phyloP scores from a whole-genome alignment of 2,329 filamentous ascomycete species.

The Mycocentrospora acerina region DNA sequence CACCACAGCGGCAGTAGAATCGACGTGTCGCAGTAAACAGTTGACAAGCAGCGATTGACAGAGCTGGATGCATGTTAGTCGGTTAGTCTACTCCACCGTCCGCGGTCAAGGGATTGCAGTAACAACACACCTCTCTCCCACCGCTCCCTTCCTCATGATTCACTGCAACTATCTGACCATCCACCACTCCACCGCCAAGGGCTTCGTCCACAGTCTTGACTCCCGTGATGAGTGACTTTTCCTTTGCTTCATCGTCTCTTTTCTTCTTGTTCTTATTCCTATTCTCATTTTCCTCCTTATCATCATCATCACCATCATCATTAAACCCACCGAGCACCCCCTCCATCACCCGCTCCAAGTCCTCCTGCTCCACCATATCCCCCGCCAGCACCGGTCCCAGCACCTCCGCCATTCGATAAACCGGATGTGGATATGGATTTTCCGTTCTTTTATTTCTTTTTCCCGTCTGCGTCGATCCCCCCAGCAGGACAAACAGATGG shows the following conservation, averaged over 20 bases:
- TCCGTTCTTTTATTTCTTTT: too few relatives aligned
- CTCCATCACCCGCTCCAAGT: too few relatives aligned
- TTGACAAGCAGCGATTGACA: conserved; percentile 38
- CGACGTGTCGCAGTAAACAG: conserved; percentile 37
- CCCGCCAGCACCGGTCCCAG: too few relatives aligned
- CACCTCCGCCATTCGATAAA: too few relatives aligned
- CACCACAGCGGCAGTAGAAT: conserved; percentile 44
- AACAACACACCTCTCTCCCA: neutral
- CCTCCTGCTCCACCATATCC: too few relatives aligned
- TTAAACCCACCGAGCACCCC: neutral
- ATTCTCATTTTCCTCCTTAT: neutral
- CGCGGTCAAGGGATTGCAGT: neutral
- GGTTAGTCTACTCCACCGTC: neutral
- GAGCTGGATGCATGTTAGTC: too few relatives aligned
- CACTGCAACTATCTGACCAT: neutral
- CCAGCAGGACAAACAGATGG: too few relatives aligned
- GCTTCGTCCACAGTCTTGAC: neutral
- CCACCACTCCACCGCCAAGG: neutral
- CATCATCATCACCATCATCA: neutral
- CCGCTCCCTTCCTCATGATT: neutral
- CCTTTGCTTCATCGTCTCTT: too few relatives aligned
- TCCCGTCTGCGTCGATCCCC: too few relatives aligned
- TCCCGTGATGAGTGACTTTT: neutral
- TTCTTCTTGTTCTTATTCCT: neutral
- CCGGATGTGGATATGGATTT: too few relatives aligned